Conservation (phyloP, 2,329 filamentous ascomycete genomes). For the Trichophyton equinum region DNA sequence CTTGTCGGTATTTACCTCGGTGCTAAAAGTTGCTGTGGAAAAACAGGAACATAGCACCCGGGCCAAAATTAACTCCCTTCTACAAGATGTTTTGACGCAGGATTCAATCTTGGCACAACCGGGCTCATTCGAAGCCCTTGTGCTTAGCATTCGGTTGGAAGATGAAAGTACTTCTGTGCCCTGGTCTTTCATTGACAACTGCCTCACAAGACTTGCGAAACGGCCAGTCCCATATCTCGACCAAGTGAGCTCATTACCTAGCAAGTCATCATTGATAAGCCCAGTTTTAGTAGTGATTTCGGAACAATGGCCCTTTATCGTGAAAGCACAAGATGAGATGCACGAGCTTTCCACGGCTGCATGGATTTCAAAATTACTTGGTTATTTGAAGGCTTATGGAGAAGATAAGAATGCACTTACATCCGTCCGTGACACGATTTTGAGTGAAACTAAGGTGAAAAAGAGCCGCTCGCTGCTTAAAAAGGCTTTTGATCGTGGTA, state of each 20-base stretch:
- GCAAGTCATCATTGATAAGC: constrained; percentile 36
- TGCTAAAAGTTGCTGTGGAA: constrained; percentile 27
- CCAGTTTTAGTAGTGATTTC: constrained; percentile 55
- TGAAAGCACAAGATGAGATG: constrained; percentile 38
- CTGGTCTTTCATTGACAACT: constrained; percentile 74
- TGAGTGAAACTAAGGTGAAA: constrained; percentile 28
- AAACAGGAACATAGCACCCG: constrained; percentile 22
- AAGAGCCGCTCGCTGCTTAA: constrained; percentile 24
- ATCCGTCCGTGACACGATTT: constrained; percentile 34
- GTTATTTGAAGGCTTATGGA: constrained; percentile 40
- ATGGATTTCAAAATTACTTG: constrained; percentile 49
- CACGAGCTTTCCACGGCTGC: constrained; percentile 38
- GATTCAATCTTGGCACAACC: constrained; percentile 26
- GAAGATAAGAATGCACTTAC: constrained; percentile 39
- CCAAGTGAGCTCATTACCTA: constrained; percentile 29
- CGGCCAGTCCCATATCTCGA: constrained; percentile 71
- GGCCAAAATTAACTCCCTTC: constrained; percentile 23
- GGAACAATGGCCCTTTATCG: constrained; percentile 65
- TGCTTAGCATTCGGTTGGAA: constrained; percentile 26
- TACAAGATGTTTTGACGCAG: constrained; percentile 26
- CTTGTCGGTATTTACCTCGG: constrained; percentile 30
- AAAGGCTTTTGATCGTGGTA: constrained; percentile 27
- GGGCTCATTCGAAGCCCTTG: constrained; percentile 26
- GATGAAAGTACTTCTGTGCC: constrained; percentile 23
- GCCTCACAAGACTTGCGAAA: constrained; percentile 59